A percentile compares a stretch with the other conserved stretches of the same genome.
phyloP scores from a whole-genome alignment of 805 yeast species.

The Kurtzmaniella fragi region DNA sequence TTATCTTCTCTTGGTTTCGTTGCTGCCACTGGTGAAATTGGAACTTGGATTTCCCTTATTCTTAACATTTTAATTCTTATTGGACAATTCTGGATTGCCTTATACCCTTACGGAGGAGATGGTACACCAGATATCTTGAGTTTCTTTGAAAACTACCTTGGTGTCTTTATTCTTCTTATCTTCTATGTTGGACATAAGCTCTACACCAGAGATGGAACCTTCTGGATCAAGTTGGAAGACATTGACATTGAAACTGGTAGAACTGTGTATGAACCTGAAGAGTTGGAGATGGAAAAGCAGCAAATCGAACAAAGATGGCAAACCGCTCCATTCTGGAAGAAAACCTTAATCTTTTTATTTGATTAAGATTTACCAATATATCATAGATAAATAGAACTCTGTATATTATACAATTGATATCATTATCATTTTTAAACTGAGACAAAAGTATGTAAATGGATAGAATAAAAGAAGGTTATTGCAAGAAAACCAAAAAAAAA shows the following conservation, averaged over 20 bases:
- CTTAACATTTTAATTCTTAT: conserved; percentile 17
- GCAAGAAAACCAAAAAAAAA: no score
- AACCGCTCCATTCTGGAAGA: conserved; percentile 1
- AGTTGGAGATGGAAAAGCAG: background rate
- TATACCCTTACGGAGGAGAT: conserved; percentile 32
- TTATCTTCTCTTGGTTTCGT: conserved; percentile 19
- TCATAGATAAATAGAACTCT: no score
- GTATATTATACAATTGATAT: no score
- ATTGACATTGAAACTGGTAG: conserved; percentile 54
- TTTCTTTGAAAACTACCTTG: conserved; percentile 50
- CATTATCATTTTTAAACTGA: no score
- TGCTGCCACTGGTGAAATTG: conserved; percentile 37
- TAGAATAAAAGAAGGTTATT: no score
- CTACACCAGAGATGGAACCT: conserved; percentile 19
- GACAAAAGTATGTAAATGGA: no score
- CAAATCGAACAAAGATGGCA: background rate
- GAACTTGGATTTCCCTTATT: conserved; percentile 17
- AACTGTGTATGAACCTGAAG: conserved; percentile 44
- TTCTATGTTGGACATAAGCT: conserved; percentile 45
- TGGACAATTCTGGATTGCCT: conserved; percentile 25
- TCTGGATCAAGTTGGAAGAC: conserved; percentile 32
- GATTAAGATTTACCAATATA: no score
- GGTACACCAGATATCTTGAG: conserved; percentile 31
- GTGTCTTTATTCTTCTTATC: conserved; percentile 33
- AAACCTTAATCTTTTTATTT: background rate